Conservation (phyloP, 1,284 basidiomycete species). For the Microstroma glucosiphilum region DNA sequence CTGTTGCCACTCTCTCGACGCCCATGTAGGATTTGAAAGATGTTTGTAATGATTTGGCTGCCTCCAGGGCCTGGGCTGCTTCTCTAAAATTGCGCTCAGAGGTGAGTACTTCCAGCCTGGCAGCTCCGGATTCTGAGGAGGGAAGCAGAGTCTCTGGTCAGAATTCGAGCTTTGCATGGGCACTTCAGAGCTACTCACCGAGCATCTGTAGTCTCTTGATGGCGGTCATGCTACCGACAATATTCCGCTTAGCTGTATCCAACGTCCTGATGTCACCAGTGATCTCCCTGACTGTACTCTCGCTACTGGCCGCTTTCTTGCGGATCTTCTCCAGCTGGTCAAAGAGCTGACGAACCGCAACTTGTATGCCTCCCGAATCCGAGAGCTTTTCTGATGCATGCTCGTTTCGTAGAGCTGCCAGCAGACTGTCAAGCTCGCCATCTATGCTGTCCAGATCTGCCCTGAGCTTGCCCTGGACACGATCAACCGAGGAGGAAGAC, state of each 20-base stretch:
- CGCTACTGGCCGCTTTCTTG: constrained; percentile 69
- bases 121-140: constrained; percentile 19
- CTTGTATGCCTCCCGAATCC: constrained; percentile 79
- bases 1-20: constrained; percentile 36
- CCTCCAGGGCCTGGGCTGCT: constrained; percentile 41
- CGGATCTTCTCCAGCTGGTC: constrained; percentile 87
- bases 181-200: constrained; percentile 56
- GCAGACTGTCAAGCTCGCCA: constrained; percentile 66
- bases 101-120: constrained; percentile 40
- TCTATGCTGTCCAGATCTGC: constrained; percentile 61
- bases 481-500: background rate
- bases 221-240: constrained; percentile 71
- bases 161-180: background rate
- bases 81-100: constrained; percentile 36
- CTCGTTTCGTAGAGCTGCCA: constrained; percentile 63
- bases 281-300: constrained; percentile 88
- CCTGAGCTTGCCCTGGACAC: background rate
- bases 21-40: constrained; percentile 37
- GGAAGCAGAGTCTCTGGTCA: background rate
- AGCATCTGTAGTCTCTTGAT: constrained; percentile 89
- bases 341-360: constrained; percentile 67
- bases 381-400: constrained; percentile 63
- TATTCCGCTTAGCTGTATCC: constrained; percentile 88
- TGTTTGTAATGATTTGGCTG: constrained; percentile 39
- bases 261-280: constrained; percentile 94